A percentile compares a stretch with the other conserved stretches of the same genome.
These are phyloP conservation scores for Cruciata laevipes DNA, from an alignment of 257 asterid species.

Conservation along the genomic window DNA sequence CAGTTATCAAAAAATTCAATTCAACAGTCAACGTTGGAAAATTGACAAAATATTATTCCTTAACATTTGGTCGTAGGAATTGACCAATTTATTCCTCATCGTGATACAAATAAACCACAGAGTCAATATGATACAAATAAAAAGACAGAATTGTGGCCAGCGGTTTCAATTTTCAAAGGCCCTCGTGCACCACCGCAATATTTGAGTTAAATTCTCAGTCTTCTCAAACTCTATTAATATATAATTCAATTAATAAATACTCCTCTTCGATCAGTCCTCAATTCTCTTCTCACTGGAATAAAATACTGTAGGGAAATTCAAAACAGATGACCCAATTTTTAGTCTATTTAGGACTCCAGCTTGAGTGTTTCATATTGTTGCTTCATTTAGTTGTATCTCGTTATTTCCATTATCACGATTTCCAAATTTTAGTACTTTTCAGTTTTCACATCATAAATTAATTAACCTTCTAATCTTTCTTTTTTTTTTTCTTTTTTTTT, in stretches of 20 bases:
- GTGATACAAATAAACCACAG: not conserved
- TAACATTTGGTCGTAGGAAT: not conserved
- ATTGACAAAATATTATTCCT: not conserved
- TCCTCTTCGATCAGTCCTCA: not conserved
- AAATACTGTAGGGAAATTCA: not conserved
- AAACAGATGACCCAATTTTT: not conserved
- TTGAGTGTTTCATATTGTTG: too few relatives aligned
- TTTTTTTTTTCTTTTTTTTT: too few relatives aligned
- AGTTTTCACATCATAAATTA: too few relatives aligned
- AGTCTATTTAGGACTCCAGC: not conserved
- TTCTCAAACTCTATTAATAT: too few relatives aligned
- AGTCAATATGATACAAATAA: not conserved
- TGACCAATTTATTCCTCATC: conserved; percentile 1
- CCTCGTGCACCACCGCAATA: conserved; percentile 11
- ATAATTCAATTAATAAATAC: too few relatives aligned
- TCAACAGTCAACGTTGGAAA: conserved; percentile 31
- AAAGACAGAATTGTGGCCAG: not conserved
- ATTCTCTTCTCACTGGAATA: not conserved
- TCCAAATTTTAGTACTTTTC: too few relatives aligned
- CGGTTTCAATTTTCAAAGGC: not conserved
- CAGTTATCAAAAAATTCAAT: conserved; percentile 14
- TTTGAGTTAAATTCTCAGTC: conserved; percentile 14
- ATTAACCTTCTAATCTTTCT: too few relatives aligned
- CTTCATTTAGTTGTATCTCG: too few relatives aligned
- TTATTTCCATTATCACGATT: too few relatives aligned